Base-by-base conservation (phyloP, 148 eudicot genomes). In the Chenopodium suecicum region DNA sequence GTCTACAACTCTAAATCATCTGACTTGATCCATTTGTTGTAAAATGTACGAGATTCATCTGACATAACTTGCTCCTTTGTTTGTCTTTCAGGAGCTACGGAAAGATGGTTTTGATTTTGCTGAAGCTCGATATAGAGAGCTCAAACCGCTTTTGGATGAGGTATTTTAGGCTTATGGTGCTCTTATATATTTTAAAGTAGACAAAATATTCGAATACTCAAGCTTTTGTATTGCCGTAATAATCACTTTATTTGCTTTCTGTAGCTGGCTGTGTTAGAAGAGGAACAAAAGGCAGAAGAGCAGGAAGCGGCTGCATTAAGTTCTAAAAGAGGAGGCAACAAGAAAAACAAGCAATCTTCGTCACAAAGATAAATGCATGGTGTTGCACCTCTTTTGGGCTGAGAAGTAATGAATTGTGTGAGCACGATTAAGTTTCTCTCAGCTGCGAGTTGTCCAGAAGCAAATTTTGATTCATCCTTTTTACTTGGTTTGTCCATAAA, bases 21-120 rank as follows among this genome's bases (percentile, higher is more conserved):
- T 41, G 44, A 41, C 44, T 41, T 41, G 7, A 5, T 41, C 8
- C 8, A 41, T 41, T 41, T 41, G 44, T 5, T 41, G 44, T 41
- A 41, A 41, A 41, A 41, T 41, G 44, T 7, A 41, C 8, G 44
- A 7, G 44, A 41, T 41, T 41, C 7, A 41, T 71, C 78, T 25
- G 41, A 10, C 44, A 70, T 20, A 7, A 22, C n/a, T 48, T 31
- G 11, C 29, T 78, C 74, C 11, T 62, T 41, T 86, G 64, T 58
- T 82, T 69, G 60, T 80, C 63, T 75, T 76, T 69, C 83, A 94
- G 99, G 99, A 96, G 86, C 94, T 96, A 22, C 93, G 99, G 8
- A 96, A 94, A 80, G 99, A 96, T 88, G 99, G 99, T 34, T 96
- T 96, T 89, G 99, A 96, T 89, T 93, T 96, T 82, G 99, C 99